These are phyloP conservation scores for Notholithocarpus densiflorus DNA, from an alignment of 306 rosid species.

Conservation along the genomic window DNA sequence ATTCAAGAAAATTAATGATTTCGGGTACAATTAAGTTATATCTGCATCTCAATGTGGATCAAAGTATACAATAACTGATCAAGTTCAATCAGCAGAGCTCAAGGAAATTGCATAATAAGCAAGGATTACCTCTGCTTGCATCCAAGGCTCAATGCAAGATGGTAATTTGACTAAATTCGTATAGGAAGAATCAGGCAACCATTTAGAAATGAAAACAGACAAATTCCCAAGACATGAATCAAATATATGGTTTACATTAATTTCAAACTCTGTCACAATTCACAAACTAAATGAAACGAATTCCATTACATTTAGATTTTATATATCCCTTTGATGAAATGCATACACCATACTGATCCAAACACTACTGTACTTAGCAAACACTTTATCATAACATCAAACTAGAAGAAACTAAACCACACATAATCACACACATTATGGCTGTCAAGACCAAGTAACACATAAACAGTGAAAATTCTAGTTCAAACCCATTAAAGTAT, in stretches of 20 bases:
- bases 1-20: no score
- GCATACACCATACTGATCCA: neutral
- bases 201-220: neutral
- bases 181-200: neutral
- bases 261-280: neutral
- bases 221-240: neutral
- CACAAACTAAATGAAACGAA: neutral
- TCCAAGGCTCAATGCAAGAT: no score
- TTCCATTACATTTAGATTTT: neutral
- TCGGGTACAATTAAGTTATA: no score
- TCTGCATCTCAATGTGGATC: no score
- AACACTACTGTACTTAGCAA: no score
- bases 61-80: no score
- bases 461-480: neutral
- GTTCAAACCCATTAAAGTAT: neutral
- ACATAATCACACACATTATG: slow-evolving; percentile 1
- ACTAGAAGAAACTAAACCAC: neutral
- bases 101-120: no score
- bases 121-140: no score
- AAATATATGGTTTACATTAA: neutral
- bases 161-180: neutral
- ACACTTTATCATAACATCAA: neutral
- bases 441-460: slow-evolving; percentile 9
- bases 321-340: neutral
- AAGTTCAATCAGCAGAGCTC: no score